These are phyloP conservation scores for Parietichytrium sp. DNA, from an alignment of 108 stramenopile genomes.

Conservation along the genomic window DNA sequence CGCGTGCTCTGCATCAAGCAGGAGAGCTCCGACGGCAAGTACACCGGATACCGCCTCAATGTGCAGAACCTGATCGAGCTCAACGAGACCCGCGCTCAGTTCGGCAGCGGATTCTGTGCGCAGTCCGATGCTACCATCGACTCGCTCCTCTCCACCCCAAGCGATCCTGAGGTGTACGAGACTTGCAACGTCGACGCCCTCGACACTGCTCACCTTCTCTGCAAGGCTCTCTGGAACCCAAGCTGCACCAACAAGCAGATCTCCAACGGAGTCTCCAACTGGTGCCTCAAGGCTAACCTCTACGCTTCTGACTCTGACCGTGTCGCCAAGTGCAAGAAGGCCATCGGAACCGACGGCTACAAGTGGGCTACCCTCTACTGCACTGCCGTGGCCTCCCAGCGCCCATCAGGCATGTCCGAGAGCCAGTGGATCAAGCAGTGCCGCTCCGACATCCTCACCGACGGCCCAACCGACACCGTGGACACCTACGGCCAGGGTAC, in stretches of 20 bases:
- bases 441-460: not conserved
- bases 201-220: no score
- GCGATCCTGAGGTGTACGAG: no score
- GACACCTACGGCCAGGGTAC: not conserved
- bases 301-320: not conserved
- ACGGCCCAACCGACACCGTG: not conserved
- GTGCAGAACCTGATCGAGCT: conserved; percentile 2
- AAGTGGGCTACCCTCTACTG: not conserved
- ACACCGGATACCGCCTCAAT: conserved; percentile 35
- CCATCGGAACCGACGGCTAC: not conserved
- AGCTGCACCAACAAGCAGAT: not conserved
- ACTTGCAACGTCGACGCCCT: no score
- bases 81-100: not conserved
- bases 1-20: not conserved
- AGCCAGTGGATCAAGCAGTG: not conserved
- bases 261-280: not conserved
- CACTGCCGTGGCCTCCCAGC: not conserved
- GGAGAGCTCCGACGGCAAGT: not conserved
- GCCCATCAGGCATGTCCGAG: not conserved
- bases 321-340: not conserved
- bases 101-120: conserved; percentile 20
- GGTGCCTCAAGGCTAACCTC: conserved; percentile 30
- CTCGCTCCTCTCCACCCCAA: not conserved
- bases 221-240: not conserved
- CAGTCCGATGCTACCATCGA: conserved; percentile 7